Evolutionary conservation across 2,329 filamentous ascomycete genomes (phyloP), one percentile per base, ranked within the genome.

Genomic region (Ceratocystis albifundus): DNA sequence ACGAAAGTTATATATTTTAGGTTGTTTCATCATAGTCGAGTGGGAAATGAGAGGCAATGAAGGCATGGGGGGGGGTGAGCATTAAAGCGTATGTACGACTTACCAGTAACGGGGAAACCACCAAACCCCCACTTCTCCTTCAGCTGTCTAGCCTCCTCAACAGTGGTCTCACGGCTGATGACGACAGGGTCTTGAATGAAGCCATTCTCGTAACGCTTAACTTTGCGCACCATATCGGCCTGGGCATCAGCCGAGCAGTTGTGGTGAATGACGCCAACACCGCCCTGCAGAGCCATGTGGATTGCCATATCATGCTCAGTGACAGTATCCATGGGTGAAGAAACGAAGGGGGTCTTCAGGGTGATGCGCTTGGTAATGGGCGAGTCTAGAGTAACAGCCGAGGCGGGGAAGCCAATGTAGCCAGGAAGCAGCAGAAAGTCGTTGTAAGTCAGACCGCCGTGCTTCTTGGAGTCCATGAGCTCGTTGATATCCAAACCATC

Each of bases 241-340:
- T 99, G 94, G 66, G 90, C 89, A 32, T 97, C 90, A 36, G 92
- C 84, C n/a, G 92, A 94, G 84, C 94, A 99, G 82, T 99, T 99
- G 84, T 99, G 94, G 82, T 99, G 94, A 71, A 99, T 96, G 72
- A 99, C 91, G 79, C 94, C 90, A 20, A 95, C 81, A 73, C 90
- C 90, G 72, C 90, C 90, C 74, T 94, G 88, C 41, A 94, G 83
- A 64, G 90, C 90, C 83, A 95, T 96, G 80, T 96, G 90, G 73
- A 99, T 97, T 70, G 94, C 95, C 95, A 99, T 99, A 76, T 96
- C 93, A 79, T 96, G 89, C 81, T 99, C 94, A 55, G 95, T 99
- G 75, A 99, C 94, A 8, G 94, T 99, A 80, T 99, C 94, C 94
- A 99, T 99, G 73, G 95, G 94, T 48, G 94, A 97, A 61, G 94